These are phyloP conservation scores for Paecilomyces variotii DNA, from an alignment of 2,329 filamentous ascomycete genomes.

Conservation along the genomic window DNA sequence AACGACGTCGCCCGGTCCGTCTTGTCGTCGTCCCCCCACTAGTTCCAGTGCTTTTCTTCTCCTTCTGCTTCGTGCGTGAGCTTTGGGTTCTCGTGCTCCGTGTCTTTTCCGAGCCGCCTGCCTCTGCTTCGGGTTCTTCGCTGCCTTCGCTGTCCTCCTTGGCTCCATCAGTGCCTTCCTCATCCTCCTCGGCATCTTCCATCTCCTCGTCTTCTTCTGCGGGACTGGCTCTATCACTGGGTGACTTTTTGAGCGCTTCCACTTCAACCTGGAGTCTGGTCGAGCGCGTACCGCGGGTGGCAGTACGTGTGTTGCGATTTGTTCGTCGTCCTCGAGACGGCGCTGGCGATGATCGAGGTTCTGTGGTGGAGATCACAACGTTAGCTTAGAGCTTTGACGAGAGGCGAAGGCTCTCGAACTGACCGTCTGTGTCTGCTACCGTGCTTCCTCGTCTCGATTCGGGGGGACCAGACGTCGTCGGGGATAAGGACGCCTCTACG, in stretches of 20 bases:
- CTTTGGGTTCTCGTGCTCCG: slow-evolving; percentile 30
- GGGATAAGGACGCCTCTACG: slow-evolving; percentile 35
- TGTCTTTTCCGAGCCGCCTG: slow-evolving; percentile 26
- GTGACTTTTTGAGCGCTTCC: slow-evolving; percentile 19
- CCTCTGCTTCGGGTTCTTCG: slow-evolving; percentile 27
- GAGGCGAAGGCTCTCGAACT: slow-evolving; percentile 7
- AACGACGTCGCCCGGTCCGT: slow-evolving; percentile 27
- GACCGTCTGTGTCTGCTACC: slow-evolving; percentile 41
- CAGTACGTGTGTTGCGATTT: slow-evolving; percentile 22
- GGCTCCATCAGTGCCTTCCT: slow-evolving; percentile 27
- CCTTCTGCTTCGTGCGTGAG: slow-evolving; percentile 27
- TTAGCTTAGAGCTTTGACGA: neutral
- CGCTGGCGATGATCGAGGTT: slow-evolving; percentile 36
- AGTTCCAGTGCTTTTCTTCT: slow-evolving; percentile 16
- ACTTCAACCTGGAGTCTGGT: slow-evolving; percentile 33
- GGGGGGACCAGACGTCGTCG: slow-evolving; percentile 24
- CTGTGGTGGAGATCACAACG: slow-evolving; percentile 13
- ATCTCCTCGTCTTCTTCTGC: slow-evolving; percentile 33
- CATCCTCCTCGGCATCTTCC: slow-evolving; percentile 32
- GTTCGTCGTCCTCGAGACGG: slow-evolving; percentile 32
- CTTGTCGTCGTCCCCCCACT: slow-evolving; percentile 28
- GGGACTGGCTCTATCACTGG: slow-evolving; percentile 17
- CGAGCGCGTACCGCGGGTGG: slow-evolving; percentile 29
- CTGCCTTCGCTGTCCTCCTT: slow-evolving; percentile 31
- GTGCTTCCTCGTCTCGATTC: slow-evolving; percentile 38